phyloP scores from a whole-genome alignment of 257 asterid species.

The Solanum infundibuliforme region DNA sequence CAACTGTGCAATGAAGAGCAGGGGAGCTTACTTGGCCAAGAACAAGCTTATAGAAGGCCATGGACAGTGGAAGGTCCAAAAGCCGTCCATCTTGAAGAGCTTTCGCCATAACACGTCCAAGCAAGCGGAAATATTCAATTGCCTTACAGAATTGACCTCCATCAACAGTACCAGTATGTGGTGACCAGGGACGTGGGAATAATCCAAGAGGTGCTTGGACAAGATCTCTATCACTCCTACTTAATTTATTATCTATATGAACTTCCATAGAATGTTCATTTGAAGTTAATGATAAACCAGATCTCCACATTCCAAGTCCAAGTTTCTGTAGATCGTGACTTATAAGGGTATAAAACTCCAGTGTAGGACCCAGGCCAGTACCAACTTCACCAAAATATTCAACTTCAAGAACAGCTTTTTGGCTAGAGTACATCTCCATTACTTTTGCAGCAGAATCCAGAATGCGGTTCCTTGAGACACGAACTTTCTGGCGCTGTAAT shows the following conservation, averaged over 20 bases:
- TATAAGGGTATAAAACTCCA: constrained; percentile 88
- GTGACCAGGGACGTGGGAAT: constrained; percentile 92
- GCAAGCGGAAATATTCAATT: constrained; percentile 62
- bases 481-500: constrained; percentile 93
- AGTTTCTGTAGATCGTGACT: constrained; percentile 89
- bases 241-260: constrained; percentile 3
- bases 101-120: constrained; percentile 93
- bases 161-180: constrained; percentile 49
- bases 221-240: constrained; percentile 36
- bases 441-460: constrained; percentile 96
- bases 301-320: constrained; percentile 88
- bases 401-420: constrained; percentile 96
- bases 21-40: constrained; percentile 64
- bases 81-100: constrained; percentile 99
- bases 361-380: constrained; percentile 94
- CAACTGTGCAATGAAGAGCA: not conserved
- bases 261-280: constrained; percentile 41
- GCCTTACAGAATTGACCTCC: constrained; percentile 59
- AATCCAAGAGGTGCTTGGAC: constrained; percentile 78
- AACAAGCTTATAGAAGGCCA: constrained; percentile 72
- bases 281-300: constrained; percentile 28
- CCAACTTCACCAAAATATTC: constrained; percentile 99
- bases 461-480: constrained; percentile 85
- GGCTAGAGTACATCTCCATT: constrained; percentile 98
- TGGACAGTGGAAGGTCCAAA: constrained; percentile 80